Evolutionary conservation across 148 eudicot species (phyloP).

Genomic region (Diospyros lotus): DNA sequence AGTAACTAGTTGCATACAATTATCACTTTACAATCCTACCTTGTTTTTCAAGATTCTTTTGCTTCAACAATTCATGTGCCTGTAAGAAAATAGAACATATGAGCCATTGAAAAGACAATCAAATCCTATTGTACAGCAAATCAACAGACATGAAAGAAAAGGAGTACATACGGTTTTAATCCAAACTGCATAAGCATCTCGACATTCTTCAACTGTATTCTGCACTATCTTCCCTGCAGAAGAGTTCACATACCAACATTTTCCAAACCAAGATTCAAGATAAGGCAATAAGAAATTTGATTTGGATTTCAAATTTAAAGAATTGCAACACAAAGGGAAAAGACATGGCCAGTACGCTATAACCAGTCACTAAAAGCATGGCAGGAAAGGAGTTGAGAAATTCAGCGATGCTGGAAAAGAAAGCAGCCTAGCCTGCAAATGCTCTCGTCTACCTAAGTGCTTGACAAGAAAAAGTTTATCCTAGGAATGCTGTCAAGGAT

Average conservation of each 20-base stretch:
- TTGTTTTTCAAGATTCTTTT: conserved; percentile 63
- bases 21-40: conserved; percentile 30
- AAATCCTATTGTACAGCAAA: conserved; percentile 12
- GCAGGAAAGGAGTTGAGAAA: too few relatives aligned
- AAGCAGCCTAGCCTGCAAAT: too few relatives aligned
- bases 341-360: neutral
- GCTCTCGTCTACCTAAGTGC: too few relatives aligned
- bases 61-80: conserved; percentile 74
- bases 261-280: neutral
- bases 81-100: conserved; percentile 29
- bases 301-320: neutral
- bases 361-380: too few relatives aligned
- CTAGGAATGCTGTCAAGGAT: too few relatives aligned
- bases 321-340: neutral
- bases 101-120: conserved; percentile 11
- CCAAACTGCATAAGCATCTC: conserved; percentile 73
- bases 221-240: conserved; percentile 88
- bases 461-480: too few relatives aligned
- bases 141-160: conserved; percentile 14
- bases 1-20: neutral
- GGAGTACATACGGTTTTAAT: conserved; percentile 58
- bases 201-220: conserved; percentile 79
- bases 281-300: neutral
- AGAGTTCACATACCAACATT: conserved; percentile 7
- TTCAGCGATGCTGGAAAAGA: too few relatives aligned